Conservation (phyloP, 2,329 filamentous ascomycete genomes). For the Colletotrichum orbiculare region DNA sequence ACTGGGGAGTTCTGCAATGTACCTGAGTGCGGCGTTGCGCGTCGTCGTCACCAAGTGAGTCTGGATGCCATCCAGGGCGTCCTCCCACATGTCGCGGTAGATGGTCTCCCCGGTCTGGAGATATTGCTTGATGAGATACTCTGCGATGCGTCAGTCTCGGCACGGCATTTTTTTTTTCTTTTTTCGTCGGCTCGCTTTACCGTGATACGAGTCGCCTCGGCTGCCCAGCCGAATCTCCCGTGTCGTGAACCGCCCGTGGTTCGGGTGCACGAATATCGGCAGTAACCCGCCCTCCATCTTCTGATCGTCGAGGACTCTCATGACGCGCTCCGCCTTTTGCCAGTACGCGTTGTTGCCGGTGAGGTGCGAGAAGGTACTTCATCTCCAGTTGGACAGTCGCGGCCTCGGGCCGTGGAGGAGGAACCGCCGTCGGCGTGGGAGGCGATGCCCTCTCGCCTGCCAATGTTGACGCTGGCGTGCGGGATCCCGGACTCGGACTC, state of each 20-base stretch:
- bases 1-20: conserved; percentile 84
- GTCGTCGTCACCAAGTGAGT: conserved; percentile 94
- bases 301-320: conserved; percentile 88
- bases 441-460: conserved; percentile 77
- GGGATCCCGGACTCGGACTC: conserved; percentile 88
- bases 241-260: conserved; percentile 80
- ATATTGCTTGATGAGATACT: conserved; percentile 98
- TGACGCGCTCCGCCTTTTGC: conserved; percentile 90
- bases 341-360: conserved; percentile 94
- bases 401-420: conserved; percentile 90
- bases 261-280: conserved; percentile 89
- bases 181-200: not conserved
- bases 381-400: conserved; percentile 94
- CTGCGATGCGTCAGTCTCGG: conserved; percentile 44
- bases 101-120: conserved; percentile 89
- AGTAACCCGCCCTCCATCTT: conserved; percentile 82
- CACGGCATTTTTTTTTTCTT: not conserved
- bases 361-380: conserved; percentile 95
- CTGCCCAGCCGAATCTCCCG: conserved; percentile 91
- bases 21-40: conserved; percentile 79
- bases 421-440: conserved; percentile 89
- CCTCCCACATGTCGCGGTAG: conserved; percentile 92
- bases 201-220: conserved; percentile 94
- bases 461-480: conserved; percentile 89
- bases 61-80: conserved; percentile 84